These are phyloP conservation scores for Fusarium agapanthi DNA, from an alignment of 2,329 filamentous ascomycete genomes.

Conservation along the genomic window DNA sequence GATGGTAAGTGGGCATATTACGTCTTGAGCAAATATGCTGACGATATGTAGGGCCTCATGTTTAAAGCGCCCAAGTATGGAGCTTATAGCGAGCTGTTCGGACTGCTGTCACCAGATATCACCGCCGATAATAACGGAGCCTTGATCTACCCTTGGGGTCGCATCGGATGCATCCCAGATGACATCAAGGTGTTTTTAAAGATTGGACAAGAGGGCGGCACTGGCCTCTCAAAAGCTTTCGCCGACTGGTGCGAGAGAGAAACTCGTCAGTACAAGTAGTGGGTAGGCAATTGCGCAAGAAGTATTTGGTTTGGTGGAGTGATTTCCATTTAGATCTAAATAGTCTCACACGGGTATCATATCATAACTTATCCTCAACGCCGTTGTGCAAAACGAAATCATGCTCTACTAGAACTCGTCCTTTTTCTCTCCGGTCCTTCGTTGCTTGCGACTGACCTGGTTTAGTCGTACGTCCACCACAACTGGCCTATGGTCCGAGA, in stretches of 20 bases:
- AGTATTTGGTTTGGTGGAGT: not conserved
- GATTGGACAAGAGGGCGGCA: conserved; percentile 2
- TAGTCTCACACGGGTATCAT: conserved; percentile 22
- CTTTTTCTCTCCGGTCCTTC: not conserved
- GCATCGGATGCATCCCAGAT: conserved; percentile 21
- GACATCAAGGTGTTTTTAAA: conserved; percentile 23
- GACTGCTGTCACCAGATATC: conserved; percentile 27
- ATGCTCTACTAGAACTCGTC: not conserved
- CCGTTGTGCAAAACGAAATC: not conserved
- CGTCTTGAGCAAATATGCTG: not conserved
- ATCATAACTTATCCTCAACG: conserved; percentile 8
- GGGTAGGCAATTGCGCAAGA: not conserved
- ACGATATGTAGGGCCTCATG: conserved; percentile 12
- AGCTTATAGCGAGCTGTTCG: conserved; percentile 35
- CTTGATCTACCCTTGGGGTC: conserved; percentile 26
- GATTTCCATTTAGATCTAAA: conserved; percentile 1
- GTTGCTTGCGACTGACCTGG: conserved; percentile 18
- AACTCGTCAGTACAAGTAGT: not conserved
- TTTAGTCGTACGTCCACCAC: conserved; percentile 39
- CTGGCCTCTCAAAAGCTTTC: conserved; percentile 12
- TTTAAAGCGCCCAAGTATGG: conserved; percentile 32
- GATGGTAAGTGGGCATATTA: conserved; percentile 7
- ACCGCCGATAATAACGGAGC: conserved; percentile 20
- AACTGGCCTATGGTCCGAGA: conserved; percentile 47
- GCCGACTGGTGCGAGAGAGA: conserved; percentile 26